These are phyloP conservation scores for Cystofilobasidium ferigula DNA, from an alignment of 768 basidiomycete genomes.

Conservation along the genomic window DNA sequence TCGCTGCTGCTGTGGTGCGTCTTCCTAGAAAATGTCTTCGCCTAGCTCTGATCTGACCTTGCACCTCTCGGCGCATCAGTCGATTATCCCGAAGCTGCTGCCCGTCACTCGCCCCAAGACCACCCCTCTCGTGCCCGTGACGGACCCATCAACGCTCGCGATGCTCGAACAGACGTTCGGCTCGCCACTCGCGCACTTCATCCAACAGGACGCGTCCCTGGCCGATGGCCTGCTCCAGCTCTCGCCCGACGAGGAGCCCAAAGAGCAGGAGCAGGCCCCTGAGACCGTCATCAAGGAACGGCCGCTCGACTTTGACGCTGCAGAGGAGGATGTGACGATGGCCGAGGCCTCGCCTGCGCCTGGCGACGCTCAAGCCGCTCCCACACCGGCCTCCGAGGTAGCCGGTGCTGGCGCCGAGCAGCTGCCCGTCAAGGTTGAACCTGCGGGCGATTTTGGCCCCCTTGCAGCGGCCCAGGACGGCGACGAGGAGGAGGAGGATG, in stretches of 20 bases:
- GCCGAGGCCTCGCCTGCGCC: too few relatives aligned
- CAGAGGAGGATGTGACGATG: too few relatives aligned
- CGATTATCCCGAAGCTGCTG: slow-evolving; percentile 1
- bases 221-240: slow-evolving; percentile 1
- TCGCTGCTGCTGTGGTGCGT: slow-evolving; percentile 31
- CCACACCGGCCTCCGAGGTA: too few relatives aligned
- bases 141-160: background rate
- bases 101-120: background rate
- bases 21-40: background rate
- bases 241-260: background rate
- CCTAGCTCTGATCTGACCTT: background rate
- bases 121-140: background rate
- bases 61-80: background rate
- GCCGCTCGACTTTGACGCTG: background rate
- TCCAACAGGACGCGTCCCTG: slow-evolving; percentile 12
- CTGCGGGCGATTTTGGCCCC: background rate
- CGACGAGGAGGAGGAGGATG: slow-evolving; percentile 17
- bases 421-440: too few relatives aligned
- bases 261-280: background rate
- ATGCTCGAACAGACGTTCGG: slow-evolving; percentile 9
- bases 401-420: too few relatives aligned
- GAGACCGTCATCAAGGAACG: background rate
- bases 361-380: too few relatives aligned
- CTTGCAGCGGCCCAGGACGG: background rate
- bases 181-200: background rate